These are phyloP conservation scores for Fusarium sp. DNA, from an alignment of 2,329 filamentous ascomycete species.

Conservation along the genomic window DNA sequence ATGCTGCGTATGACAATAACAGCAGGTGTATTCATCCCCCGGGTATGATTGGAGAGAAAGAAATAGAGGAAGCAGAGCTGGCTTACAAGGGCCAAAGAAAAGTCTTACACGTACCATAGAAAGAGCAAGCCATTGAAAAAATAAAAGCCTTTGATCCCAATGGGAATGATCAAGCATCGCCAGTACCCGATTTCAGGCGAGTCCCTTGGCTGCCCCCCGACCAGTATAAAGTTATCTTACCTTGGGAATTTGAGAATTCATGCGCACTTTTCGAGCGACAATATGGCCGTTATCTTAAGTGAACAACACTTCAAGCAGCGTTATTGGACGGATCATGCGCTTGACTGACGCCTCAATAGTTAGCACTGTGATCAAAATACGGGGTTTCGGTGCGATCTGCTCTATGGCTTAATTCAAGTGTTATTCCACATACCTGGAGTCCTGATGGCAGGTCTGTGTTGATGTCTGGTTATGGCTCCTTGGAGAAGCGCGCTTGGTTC, in stretches of 20 bases:
- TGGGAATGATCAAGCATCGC: background rate
- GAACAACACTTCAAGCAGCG: slow-evolving; percentile 11
- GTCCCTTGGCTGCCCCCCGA: background rate
- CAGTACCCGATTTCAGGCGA: background rate
- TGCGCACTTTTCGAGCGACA: slow-evolving; percentile 44
- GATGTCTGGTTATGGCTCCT: background rate
- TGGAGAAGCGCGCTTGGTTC: background rate
- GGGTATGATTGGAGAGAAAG: background rate
- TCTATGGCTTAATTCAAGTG: background rate
- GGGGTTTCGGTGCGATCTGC: background rate
- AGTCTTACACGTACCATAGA: slow-evolving; percentile 29
- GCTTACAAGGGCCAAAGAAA: slow-evolving; percentile 2
- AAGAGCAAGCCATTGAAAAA: background rate
- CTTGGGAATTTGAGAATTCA: slow-evolving; percentile 54
- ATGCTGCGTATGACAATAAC: slow-evolving; percentile 1
- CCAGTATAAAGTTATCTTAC: slow-evolving; percentile 36
- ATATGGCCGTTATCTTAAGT: slow-evolving; percentile 26
- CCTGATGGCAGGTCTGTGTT: background rate
- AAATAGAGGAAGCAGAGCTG: background rate
- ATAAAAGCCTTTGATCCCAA: background rate
- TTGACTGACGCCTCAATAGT: slow-evolving; percentile 8
- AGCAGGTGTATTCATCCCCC: background rate
- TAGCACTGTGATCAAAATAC: slow-evolving; percentile 1
- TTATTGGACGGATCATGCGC: slow-evolving; percentile 23
- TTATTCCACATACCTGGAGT: slow-evolving; percentile 7